Conservation (phyloP, 2,329 filamentous ascomycete species). For the Parastagonospora nodorum region DNA sequence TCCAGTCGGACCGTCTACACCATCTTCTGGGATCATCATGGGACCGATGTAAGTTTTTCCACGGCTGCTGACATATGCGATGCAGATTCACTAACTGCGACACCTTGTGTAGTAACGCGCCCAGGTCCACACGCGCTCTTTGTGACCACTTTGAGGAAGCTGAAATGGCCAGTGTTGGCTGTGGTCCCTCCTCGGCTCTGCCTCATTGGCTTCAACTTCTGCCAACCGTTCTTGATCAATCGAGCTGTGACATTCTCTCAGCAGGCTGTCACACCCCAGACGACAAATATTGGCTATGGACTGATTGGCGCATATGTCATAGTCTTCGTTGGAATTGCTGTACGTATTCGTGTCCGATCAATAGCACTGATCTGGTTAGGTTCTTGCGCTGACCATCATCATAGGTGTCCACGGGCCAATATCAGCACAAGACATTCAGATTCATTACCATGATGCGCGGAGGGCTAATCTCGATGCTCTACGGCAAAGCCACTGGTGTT, state of each 20-base stretch:
- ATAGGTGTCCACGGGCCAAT: slow-evolving; percentile 41
- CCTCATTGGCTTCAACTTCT: slow-evolving; percentile 45
- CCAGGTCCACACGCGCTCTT: slow-evolving; percentile 32
- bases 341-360: slow-evolving; percentile 18
- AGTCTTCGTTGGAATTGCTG: slow-evolving; percentile 43
- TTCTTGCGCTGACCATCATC: slow-evolving; percentile 11
- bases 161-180: slow-evolving; percentile 39
- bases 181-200: slow-evolving; percentile 35
- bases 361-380: background rate
- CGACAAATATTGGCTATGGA: slow-evolving; percentile 38
- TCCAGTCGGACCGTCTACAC: slow-evolving; percentile 50
- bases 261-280: slow-evolving; percentile 17
- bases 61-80: background rate
- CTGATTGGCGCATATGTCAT: slow-evolving; percentile 41
- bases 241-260: slow-evolving; percentile 35
- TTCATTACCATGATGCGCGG: slow-evolving; percentile 44
- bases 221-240: slow-evolving; percentile 44
- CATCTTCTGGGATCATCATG: slow-evolving; percentile 46
- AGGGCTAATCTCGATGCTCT: slow-evolving; percentile 44
- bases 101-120: slow-evolving; percentile 13
- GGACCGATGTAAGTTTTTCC: slow-evolving; percentile 44
- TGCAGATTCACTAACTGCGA: slow-evolving; percentile 3
- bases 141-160: slow-evolving; percentile 25
- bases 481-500: slow-evolving; percentile 39
- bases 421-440: slow-evolving; percentile 41